Evolutionary conservation across 2,329 filamentous ascomycete species (phyloP).

Genomic region (Aspergillus sp.): DNA sequence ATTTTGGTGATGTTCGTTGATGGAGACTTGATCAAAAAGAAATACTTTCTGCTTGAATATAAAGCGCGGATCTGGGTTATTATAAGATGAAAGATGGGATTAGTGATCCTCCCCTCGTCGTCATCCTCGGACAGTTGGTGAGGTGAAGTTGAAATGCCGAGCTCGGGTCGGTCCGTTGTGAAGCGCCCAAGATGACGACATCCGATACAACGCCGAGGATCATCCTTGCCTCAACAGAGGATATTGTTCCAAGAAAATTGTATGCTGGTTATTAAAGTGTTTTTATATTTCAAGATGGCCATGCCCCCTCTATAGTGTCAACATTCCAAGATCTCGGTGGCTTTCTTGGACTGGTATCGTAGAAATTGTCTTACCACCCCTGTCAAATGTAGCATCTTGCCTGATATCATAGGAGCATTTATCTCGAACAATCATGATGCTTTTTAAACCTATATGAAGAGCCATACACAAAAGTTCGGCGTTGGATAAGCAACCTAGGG

Average conservation of each 20-base stretch:
- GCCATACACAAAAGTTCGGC: too few relatives aligned
- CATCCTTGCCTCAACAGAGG: neutral
- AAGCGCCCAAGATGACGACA: neutral
- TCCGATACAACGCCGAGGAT: neutral
- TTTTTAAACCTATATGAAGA: too few relatives aligned
- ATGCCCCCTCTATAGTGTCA: too few relatives aligned
- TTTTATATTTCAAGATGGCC: neutral
- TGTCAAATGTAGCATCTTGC: too few relatives aligned
- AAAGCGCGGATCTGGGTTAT: neutral
- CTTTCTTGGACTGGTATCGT: too few relatives aligned
- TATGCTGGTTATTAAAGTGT: neutral
- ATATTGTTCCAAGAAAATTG: neutral
- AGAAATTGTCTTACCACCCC: too few relatives aligned
- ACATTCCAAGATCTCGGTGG: neutral
- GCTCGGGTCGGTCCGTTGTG: slow-evolving; percentile 10
- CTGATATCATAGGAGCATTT: too few relatives aligned
- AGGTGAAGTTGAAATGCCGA: slow-evolving; percentile 1
- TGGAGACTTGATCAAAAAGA: neutral
- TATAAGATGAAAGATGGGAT: neutral
- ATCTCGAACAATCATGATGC: too few relatives aligned
- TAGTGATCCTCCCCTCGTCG: neutral
- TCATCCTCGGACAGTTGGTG: slow-evolving; percentile 6
- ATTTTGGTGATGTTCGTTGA: slow-evolving; percentile 6
- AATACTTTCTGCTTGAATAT: neutral
- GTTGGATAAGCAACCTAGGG: too few relatives aligned